Evolutionary conservation across 2,329 filamentous ascomycete genomes (phyloP).

Genomic region (Epichloe sibirici): DNA sequence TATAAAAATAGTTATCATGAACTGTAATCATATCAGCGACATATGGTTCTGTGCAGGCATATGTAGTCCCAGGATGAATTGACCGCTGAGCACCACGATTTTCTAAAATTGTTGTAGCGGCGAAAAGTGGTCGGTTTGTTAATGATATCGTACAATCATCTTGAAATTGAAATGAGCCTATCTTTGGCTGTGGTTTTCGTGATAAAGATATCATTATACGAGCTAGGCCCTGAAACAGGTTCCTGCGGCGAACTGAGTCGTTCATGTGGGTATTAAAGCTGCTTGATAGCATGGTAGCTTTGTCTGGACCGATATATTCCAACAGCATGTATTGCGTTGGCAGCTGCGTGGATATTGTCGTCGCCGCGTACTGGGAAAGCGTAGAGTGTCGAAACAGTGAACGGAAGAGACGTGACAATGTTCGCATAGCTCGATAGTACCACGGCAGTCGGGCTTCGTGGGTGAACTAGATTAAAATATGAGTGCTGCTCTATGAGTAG

Average conservation of each 20-base stretch:
- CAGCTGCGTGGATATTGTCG: neutral
- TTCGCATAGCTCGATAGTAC: neutral
- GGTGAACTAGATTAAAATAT: neutral
- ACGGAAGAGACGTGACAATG: too few species aligned
- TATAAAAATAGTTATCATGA: conserved; percentile 14
- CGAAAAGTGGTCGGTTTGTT: conserved; percentile 14
- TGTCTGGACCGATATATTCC: conserved; percentile 13
- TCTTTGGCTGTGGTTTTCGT: conserved; percentile 16
- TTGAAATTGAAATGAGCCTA: conserved; percentile 17
- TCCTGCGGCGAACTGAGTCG: conserved; percentile 9
- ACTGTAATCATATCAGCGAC: conserved; percentile 13
- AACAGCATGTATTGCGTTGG: conserved; percentile 13
- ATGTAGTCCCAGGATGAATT: conserved; percentile 16
- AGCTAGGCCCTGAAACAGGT: conserved; percentile 17
- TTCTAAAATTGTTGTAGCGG: conserved; percentile 15
- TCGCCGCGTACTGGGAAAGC: conserved; percentile 3
- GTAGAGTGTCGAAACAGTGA: too few species aligned
- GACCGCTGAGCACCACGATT: conserved; percentile 19
- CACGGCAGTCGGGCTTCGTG: conserved; percentile 7
- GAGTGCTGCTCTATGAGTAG: too few species aligned
- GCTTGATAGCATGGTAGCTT: conserved; percentile 16
- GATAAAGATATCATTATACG: conserved; percentile 17
- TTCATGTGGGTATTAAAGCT: conserved; percentile 12
- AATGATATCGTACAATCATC: conserved; percentile 18
- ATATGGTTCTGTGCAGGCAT: conserved; percentile 14